Percentiles rank a stretch among this genome's conserved stretches.
Conservation (phyloP, 352 stramenopile genomes). For the Phytophthora sp. region DNA sequence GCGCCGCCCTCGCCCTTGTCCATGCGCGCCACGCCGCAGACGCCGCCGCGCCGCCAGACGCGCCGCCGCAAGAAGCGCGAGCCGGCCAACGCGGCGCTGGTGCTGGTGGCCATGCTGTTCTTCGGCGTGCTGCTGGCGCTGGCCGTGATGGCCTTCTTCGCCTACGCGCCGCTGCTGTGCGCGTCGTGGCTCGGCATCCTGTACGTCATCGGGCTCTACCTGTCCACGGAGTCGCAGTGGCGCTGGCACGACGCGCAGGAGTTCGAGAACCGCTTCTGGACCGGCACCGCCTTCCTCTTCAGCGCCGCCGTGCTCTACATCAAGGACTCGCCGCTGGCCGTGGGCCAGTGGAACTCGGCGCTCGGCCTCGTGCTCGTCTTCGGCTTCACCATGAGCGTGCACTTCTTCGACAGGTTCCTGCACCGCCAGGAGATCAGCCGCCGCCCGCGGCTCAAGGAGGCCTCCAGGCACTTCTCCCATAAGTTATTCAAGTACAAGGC, state of each 20-base stretch:
- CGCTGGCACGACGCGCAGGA: constrained; percentile 91
- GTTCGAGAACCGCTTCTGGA: constrained; percentile 98
- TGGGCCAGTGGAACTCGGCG: constrained; percentile 75
- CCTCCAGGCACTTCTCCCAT: constrained; percentile 52
- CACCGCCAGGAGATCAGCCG: constrained; percentile 78
- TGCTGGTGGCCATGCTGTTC: constrained; percentile 77
- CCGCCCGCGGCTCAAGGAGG: constrained; percentile 58
- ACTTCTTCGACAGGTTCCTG: constrained; percentile 86
- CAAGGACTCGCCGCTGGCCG: constrained; percentile 91
- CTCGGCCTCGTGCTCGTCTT: constrained; percentile 82
- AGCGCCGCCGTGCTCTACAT: constrained; percentile 94
- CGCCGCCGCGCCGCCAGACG: constrained; percentile 1
- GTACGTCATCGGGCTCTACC: constrained; percentile 83
- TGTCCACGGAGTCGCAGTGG: constrained; percentile 86
- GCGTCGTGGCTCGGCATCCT: constrained; percentile 82
- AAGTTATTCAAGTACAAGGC: constrained; percentile 87
- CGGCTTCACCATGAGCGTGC: constrained; percentile 76
- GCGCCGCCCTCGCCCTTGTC: constrained; percentile 25
- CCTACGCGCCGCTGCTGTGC: constrained; percentile 80
- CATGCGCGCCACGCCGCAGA: constrained; percentile 20
- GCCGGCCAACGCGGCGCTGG: constrained; percentile 61
- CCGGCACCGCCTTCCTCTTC: constrained; percentile 93
- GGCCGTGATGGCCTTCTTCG: constrained; percentile 83
- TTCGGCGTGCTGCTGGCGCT: constrained; percentile 64
- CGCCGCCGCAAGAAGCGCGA: constrained; percentile 39